phyloP scores from a whole-genome alignment of 2,329 filamentous ascomycete species.

The Stagonosporopsis tanaceti region DNA sequence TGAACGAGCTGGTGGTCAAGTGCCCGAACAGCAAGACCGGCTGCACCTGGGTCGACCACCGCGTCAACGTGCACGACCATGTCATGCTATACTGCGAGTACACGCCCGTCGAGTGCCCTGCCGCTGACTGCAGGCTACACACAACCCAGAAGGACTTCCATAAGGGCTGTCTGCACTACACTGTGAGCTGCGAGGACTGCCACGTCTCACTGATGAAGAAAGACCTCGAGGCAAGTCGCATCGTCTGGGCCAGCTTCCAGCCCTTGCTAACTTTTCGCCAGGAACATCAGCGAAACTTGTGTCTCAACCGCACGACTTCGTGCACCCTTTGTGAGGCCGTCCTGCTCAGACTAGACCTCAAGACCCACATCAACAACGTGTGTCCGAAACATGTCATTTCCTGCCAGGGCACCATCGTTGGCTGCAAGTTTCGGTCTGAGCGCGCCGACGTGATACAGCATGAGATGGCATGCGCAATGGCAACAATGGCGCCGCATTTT shows the following conservation, averaged over 20 bases:
- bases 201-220: constrained; percentile 62
- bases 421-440: constrained; percentile 53
- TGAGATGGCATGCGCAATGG: constrained; percentile 54
- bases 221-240: constrained; percentile 57
- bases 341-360: constrained; percentile 53
- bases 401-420: constrained; percentile 55
- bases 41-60: constrained; percentile 61
- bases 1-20: constrained; percentile 67
- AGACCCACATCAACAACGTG: constrained; percentile 50
- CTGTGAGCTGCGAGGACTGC: constrained; percentile 62
- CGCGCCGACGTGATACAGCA: constrained; percentile 52
- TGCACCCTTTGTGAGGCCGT: constrained; percentile 55
- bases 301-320: constrained; percentile 57
- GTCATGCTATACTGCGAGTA: constrained; percentile 68
- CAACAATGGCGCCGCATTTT: constrained; percentile 56
- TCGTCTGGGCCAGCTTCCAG: background rate
- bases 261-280: constrained; percentile 45
- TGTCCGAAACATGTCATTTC: constrained; percentile 54
- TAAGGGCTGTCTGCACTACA: constrained; percentile 63
- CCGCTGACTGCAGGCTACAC: constrained; percentile 58
- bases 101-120: constrained; percentile 62
- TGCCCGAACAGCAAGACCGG: constrained; percentile 65
- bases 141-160: constrained; percentile 64
- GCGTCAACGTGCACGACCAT: constrained; percentile 66
- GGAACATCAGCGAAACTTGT: constrained; percentile 57